Evolutionary conservation across 106 monocot genomes (phyloP).

Genomic region (Dendrobium chrysotoxum): DNA sequence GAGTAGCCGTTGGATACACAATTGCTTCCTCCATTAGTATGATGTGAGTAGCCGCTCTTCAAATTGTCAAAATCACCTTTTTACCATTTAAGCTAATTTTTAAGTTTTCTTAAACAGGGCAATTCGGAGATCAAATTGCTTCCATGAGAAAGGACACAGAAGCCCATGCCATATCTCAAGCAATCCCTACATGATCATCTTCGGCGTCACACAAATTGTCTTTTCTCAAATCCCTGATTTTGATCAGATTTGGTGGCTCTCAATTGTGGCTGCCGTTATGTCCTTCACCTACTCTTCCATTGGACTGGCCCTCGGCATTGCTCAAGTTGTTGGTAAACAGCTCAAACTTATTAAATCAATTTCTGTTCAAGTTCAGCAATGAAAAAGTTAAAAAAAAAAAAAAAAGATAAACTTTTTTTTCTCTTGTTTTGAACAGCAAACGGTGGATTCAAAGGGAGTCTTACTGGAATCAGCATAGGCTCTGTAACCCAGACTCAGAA

Average conservation of each 20-base stretch:
- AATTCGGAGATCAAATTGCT: slow-evolving; percentile 41
- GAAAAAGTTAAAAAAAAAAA: neutral
- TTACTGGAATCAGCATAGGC: slow-evolving; percentile 58
- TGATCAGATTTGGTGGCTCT: slow-evolving; percentile 59
- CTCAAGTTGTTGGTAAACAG: slow-evolving; percentile 33
- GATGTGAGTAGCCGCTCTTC: slow-evolving; percentile 29
- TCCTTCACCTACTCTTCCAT: slow-evolving; percentile 60
- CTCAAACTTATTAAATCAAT: neutral
- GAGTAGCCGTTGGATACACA: slow-evolving; percentile 71
- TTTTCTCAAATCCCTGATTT: slow-evolving; percentile 61
- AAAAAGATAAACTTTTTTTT: neutral
- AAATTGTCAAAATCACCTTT: neutral
- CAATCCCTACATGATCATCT: slow-evolving; percentile 47
- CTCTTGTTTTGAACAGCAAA: slow-evolving; percentile 23
- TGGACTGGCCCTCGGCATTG: slow-evolving; percentile 39
- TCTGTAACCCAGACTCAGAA: slow-evolving; percentile 44
- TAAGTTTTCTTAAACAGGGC: slow-evolving; percentile 28
- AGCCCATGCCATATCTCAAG: slow-evolving; percentile 36
- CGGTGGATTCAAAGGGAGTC: slow-evolving; percentile 48
- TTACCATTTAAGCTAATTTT: neutral
- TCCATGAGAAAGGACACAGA: slow-evolving; percentile 45
- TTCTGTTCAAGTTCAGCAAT: neutral
- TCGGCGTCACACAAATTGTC: slow-evolving; percentile 31
- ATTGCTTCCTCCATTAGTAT: slow-evolving; percentile 81
- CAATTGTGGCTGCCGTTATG: slow-evolving; percentile 50